Conservation (phyloP, 2,329 filamentous ascomycete genomes). For the Chaetomiaceae sp. region DNA sequence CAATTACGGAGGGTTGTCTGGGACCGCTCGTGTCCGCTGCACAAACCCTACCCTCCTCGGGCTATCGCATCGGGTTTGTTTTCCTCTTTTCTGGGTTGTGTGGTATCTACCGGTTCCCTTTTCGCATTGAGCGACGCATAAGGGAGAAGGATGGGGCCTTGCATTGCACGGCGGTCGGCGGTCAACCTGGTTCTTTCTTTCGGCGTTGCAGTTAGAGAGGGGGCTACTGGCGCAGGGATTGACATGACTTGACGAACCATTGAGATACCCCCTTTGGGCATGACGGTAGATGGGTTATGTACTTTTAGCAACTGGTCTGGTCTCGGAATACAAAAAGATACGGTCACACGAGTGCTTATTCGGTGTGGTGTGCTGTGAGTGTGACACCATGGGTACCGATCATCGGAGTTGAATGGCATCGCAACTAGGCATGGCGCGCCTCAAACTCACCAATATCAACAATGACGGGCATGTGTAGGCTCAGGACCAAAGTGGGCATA, state of each 20-base stretch:
- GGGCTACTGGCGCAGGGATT: background rate
- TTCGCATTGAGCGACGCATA: background rate
- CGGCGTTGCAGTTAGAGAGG: conserved; percentile 12
- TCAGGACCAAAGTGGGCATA: too few species aligned
- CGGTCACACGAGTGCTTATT: background rate
- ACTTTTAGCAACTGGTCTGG: conserved; percentile 3
- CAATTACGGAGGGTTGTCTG: background rate
- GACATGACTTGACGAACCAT: conserved; percentile 8
- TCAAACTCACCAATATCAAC: too few species aligned
- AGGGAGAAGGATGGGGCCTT: background rate
- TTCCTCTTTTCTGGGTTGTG: background rate
- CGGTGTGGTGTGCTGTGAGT: background rate
- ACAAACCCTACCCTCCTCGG: background rate
- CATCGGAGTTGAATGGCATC: too few species aligned
- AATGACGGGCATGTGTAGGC: too few species aligned
- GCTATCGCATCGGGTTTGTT: background rate
- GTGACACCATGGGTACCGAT: too few species aligned
- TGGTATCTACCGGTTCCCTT: background rate
- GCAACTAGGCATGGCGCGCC: too few species aligned
- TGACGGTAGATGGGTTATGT: conserved; percentile 15
- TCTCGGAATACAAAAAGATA: too few species aligned
- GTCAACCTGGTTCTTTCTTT: conserved; percentile 8
- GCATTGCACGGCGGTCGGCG: conserved; percentile 4
- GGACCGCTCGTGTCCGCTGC: background rate
- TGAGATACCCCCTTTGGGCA: conserved; percentile 16